Evolutionary conservation across 176 grass and related monocot genomes (phyloP).

Genomic region (Zea mays): DNA sequence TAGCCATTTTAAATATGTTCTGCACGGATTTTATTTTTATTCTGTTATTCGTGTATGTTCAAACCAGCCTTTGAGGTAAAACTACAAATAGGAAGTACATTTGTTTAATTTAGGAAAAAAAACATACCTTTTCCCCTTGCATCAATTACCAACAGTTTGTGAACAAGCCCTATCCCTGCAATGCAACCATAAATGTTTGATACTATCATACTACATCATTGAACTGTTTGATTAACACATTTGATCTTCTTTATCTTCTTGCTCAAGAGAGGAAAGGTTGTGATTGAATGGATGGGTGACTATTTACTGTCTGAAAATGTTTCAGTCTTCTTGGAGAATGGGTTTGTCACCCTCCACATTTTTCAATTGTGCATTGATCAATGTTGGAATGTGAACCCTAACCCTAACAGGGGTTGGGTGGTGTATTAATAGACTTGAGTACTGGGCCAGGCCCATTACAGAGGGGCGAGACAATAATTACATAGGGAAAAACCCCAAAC

Average conservation of each 20-base stretch:
- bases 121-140: not conserved
- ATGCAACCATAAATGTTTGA: not conserved
- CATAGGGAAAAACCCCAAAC: too few relatives aligned
- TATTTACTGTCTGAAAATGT: not conserved
- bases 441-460: too few relatives aligned
- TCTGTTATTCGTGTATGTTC: not conserved
- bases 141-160: not conserved
- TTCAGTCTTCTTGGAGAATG: not conserved
- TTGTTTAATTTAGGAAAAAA: not conserved
- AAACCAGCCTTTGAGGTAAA: conserved; percentile 11
- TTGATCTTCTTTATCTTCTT: not conserved
- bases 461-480: too few relatives aligned
- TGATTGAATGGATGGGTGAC: not conserved
- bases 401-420: too few relatives aligned
- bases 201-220: conserved; percentile 3
- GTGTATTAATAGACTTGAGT: too few relatives aligned
- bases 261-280: not conserved
- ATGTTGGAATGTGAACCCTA: too few relatives aligned
- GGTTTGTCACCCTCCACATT: not conserved
- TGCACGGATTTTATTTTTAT: not conserved
- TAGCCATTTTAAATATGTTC: not conserved
- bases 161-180: not conserved
- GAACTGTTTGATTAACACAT: conserved; percentile 10
- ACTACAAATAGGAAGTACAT: conserved; percentile 2
- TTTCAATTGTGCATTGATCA: not conserved